phyloP scores from a whole-genome alignment of 805 yeast genomes.

The Hermanozyma aechmeae region DNA sequence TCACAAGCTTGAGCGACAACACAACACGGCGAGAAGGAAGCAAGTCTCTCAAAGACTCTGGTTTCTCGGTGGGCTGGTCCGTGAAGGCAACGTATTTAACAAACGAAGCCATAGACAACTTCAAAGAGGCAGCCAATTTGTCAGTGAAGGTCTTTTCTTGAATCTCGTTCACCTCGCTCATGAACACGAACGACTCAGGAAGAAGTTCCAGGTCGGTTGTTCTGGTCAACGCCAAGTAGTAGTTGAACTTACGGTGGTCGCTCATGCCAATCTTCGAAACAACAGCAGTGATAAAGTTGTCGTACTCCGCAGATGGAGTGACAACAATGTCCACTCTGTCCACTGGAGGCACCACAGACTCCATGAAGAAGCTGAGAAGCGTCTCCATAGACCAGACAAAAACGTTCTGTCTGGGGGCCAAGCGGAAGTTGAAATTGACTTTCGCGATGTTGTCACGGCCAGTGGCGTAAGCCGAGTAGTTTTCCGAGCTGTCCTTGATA shows the following conservation, averaged over 20 bases:
- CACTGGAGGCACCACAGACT: conserved; percentile 43
- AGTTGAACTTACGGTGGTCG: conserved; percentile 62
- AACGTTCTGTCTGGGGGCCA: conserved; percentile 75
- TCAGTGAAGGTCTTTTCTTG: conserved; percentile 53
- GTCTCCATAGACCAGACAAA: conserved; percentile 59
- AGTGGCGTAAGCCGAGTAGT: conserved; percentile 68
- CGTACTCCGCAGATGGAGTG: conserved; percentile 44
- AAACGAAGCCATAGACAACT: conserved; percentile 36
- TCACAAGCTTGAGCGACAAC: conserved; percentile 45
- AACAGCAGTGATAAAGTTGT: conserved; percentile 72
- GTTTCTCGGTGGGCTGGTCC: conserved; percentile 73
- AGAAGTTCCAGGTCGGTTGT: conserved; percentile 64
- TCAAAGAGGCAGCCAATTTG: conserved; percentile 27
- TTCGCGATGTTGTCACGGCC: conserved; percentile 76
- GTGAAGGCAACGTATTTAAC: conserved; percentile 70
- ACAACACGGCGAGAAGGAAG: conserved; percentile 44
- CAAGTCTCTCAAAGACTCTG: conserved; percentile 49
- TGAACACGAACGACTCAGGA: conserved; percentile 71
- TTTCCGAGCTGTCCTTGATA: conserved; percentile 55
- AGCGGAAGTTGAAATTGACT: conserved; percentile 49
- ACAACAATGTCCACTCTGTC: conserved; percentile 59
- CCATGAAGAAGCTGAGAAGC: conserved; percentile 46
- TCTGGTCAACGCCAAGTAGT: conserved; percentile 76
- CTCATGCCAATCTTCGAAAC: conserved; percentile 83
- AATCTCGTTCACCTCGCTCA: conserved; percentile 83